Base-by-base conservation (phyloP, 805 yeast species). In the Metschnikowia baotianmanensis region DNA sequence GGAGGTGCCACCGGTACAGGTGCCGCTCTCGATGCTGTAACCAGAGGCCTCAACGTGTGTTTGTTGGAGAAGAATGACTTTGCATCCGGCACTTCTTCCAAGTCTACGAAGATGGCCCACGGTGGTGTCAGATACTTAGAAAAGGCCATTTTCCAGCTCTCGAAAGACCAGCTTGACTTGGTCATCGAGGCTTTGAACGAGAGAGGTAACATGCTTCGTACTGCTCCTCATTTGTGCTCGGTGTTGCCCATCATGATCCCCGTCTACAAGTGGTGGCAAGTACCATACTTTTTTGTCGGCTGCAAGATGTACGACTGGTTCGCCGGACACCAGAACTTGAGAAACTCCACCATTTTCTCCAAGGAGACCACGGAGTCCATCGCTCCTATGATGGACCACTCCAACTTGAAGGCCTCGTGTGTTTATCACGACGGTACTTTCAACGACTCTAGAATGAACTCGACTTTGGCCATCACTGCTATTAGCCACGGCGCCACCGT, bases 1-100 rank as follows among this genome's bases (percentile, higher is more conserved):
- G 97, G 96, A 52, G 98, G 98, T 60, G 97, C 97, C 28, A 83
- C 93, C 12, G 98, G 98, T 48, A 71, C 96, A 5, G 98, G 97
- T 45, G 78, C 87, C 34, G 97, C 96, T 1, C 70, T 90, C 31
- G 98, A 90, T 65, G 96, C 96, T 26, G 77, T 83, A 21, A 77
- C 95, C 31, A 77, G 98, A 63, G 97, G 97, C 34, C 77, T 89
- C 52, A 86, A 87, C 57, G 96, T 88, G 31, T 86, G 95, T 37
- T 63, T 90, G 43, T 76, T 90, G 44, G 98, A 90, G 65, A 83
- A 83, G 59, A 80, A 79, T 50, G 98, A 90, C 69, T 90, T 85
- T 59, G 96, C 96, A 6, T 75, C 88, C 8, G 96, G 96, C 30
- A 91, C 97, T 12, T 85, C 95, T 7, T 88, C 96, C 25, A 86